Percentiles rank a stretch among this genome's conserved stretches.
Conservation (phyloP, 2,329 filamentous ascomycete species). For the Claviceps digitariae region DNA sequence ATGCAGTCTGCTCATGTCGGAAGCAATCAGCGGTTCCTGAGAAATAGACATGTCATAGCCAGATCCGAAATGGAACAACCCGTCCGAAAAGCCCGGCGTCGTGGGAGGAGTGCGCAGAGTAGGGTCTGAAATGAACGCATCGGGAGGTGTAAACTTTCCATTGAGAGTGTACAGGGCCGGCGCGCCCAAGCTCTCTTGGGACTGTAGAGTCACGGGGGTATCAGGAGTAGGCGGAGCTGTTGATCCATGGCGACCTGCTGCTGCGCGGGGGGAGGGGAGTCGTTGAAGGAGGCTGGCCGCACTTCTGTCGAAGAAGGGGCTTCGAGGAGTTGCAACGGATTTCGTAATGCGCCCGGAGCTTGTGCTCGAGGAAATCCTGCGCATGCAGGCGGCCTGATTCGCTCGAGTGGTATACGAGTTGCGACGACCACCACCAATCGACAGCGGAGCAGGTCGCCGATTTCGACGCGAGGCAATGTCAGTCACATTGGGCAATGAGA, state of each 20-base stretch:
- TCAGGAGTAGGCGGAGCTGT: conserved; percentile 36
- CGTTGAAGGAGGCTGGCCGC: conserved; percentile 31
- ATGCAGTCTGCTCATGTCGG: conserved; percentile 30
- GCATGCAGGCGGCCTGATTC: conserved; percentile 35
- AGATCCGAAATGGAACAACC: conserved; percentile 27
- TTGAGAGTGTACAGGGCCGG: conserved; percentile 20
- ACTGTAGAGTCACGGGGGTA: conserved; percentile 29
- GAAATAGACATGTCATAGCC: conserved; percentile 24
- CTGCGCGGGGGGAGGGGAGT: conserved; percentile 28
- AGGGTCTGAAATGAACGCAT: conserved; percentile 24
- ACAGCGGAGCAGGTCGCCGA: conserved; percentile 30
- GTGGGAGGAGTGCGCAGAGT: conserved; percentile 39
- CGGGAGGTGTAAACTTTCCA: conserved; percentile 16
- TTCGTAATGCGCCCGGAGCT: conserved; percentile 25
- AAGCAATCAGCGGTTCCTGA: conserved; percentile 37
- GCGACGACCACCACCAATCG: conserved; percentile 30
- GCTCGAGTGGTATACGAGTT: conserved; percentile 28
- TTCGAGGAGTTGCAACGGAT: conserved; percentile 18
- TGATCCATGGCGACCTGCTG: conserved; percentile 22
- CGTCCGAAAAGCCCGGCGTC: conserved; percentile 34
- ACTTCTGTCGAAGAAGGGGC: conserved; percentile 29
- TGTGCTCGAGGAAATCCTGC: conserved; percentile 39
- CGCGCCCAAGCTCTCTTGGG: conserved; percentile 25
- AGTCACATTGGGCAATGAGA: conserved; percentile 36
- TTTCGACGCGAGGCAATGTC: conserved; percentile 42